Base-by-base conservation (phyloP, 805 yeast genomes). In the Saturnispora diversa region DNA sequence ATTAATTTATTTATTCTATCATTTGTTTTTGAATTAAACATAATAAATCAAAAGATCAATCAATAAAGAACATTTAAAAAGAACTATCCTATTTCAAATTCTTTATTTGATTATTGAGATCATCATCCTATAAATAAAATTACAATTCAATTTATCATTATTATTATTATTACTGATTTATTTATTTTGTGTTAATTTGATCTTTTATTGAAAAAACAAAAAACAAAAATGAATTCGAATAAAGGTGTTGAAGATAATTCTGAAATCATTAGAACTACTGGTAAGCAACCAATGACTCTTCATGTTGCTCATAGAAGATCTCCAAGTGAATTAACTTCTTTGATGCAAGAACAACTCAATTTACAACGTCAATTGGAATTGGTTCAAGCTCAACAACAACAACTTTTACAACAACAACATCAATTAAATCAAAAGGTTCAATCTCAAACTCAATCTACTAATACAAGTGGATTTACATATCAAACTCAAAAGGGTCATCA, bases 291-390 rank as follows among this genome's bases (percentile, higher is more conserved):
- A 29, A 72, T 73, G 50, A 76, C 75, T 45, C 69, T 92, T 45
- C 94, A 87, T 63, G 87, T 90, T 49, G 97, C 97, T n/a, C 97
- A 92, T 55, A 75, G 97, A 55, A 74, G 95, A 45, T 83, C 97
- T 3, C 97, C 97, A n/a, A 77, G 88, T 50, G 98, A 92, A 59
- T 69, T 92, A 58, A 90, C 97, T 2, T 83, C 82, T 41, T 68
- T 90, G 49, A 90, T 90, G 95, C 70, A 80, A 53, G 97, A 90
- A 62, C 94, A 84, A 56, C 76, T 83, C 58, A 79, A 81, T 43
- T 70, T 92, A 44, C 97, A 92, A 62, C 87, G 90, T 52, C 97
- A 90, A 58, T 70, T 88, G 65, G 97, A 92, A 53, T 69, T 77
- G 48, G 94, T 86, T 2, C 95, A 87, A 59, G 88, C 82, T 17